phyloP scores from a whole-genome alignment of 768 basidiomycete species.

The Cytidiella melzeri region DNA sequence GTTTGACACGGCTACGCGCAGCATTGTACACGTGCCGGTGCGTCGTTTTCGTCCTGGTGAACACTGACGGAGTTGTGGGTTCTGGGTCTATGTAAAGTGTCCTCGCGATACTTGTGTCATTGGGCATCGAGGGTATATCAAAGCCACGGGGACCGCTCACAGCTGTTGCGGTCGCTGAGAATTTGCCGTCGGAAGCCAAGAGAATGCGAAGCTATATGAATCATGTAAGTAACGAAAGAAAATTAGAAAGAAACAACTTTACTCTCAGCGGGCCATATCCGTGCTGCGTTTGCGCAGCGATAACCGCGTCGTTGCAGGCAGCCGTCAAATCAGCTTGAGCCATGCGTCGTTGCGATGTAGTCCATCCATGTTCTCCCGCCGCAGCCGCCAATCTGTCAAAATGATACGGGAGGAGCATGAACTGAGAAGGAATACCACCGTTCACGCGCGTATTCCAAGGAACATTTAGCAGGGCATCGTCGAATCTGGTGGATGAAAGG shows the following conservation, averaged over 20 bases:
- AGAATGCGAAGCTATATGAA: constrained; percentile 44
- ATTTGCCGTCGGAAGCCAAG: constrained; percentile 11
- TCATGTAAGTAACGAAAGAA: neutral
- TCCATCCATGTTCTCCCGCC: constrained; percentile 47
- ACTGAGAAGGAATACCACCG: constrained; percentile 45
- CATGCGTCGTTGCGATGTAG: constrained; percentile 27
- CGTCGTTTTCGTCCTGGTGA: constrained; percentile 71
- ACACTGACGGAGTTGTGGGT: constrained; percentile 47
- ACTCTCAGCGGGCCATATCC: constrained; percentile 7
- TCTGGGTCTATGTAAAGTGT: constrained; percentile 49
- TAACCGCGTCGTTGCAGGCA: constrained; percentile 42
- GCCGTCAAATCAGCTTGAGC: constrained; percentile 35
- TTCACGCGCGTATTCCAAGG: constrained; percentile 52
- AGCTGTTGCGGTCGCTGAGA: constrained; percentile 17
- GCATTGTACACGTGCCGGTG: constrained; percentile 49
- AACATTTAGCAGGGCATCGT: constrained; percentile 37
- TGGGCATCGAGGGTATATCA: constrained; percentile 30
- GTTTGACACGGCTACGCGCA: constrained; percentile 52
- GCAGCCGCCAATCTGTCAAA: constrained; percentile 52
- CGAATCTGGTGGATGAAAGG: constrained; percentile 56
- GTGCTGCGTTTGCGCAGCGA: constrained; percentile 3
- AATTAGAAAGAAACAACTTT: constrained; percentile 13
- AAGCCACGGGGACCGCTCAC: constrained; percentile 6
- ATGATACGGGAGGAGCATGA: constrained; percentile 58
- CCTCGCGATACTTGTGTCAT: constrained; percentile 30